phyloP scores from a whole-genome alignment of 176 grass and related monocot species.

The Hordeum vulgare region MorexV3_pseudomolecules_assembly NC_058519.1:500332805-500333304 shows the following conservation, averaged over 20 bases:
- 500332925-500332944: constrained; percentile 75
- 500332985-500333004: constrained; percentile 60
- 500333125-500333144: constrained; percentile 71
- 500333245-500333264: constrained; percentile 92
- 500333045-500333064: constrained; percentile 99
- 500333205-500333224: constrained; percentile 98
- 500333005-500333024: constrained; percentile 79
- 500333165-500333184: constrained; percentile 92
- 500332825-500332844: constrained; percentile 52
- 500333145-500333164: constrained; percentile 61
- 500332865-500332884: constrained; percentile 49
- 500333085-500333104: constrained; percentile 90
- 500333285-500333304: constrained; percentile 58
- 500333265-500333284: constrained; percentile 63
- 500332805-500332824: constrained; percentile 91
- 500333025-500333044: constrained; percentile 89
- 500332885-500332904: constrained; percentile 66
- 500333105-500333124: constrained; percentile 68
- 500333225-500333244: constrained; percentile 93
- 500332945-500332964: constrained; percentile 74
- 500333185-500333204: constrained; percentile 76
- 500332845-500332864: constrained; percentile 56
- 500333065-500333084: constrained; percentile 86
- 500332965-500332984: constrained; percentile 57
- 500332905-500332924: constrained; percentile 76